These are phyloP conservation scores for Ephemerocybe angulata DNA, from an alignment of 768 basidiomycete genomes.

Conservation along the genomic window DNA sequence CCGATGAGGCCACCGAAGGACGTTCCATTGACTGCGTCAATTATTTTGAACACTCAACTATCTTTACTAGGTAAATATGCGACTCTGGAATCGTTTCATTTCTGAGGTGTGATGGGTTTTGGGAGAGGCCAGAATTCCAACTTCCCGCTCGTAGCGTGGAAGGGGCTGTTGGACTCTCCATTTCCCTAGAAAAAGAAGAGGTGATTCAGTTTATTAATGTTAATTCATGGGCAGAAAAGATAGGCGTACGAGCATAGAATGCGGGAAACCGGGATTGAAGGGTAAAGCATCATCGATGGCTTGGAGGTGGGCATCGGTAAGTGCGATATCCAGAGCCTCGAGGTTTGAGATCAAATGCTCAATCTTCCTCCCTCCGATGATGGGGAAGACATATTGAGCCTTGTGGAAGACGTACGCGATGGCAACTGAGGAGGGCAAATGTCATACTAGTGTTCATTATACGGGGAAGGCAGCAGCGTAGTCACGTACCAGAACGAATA, in stretches of 20 bases:
- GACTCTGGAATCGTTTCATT: too few species aligned
- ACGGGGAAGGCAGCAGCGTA: conserved; percentile 1
- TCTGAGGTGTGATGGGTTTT: not conserved
- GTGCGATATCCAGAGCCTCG: conserved; percentile 38
- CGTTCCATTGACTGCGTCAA: too few species aligned
- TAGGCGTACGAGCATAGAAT: conserved; percentile 1
- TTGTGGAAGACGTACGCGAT: conserved; percentile 53
- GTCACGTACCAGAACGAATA: conserved; percentile 38
- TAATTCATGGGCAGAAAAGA: not conserved
- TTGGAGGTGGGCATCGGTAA: conserved; percentile 36
- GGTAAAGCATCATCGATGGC: conserved; percentile 28
- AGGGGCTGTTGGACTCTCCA: not conserved
- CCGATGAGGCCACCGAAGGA: too few species aligned
- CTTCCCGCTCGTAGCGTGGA: not conserved
- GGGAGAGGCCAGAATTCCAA: not conserved
- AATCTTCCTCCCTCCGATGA: conserved; percentile 33
- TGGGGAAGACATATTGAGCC: conserved; percentile 45
- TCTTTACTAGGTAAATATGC: too few species aligned
- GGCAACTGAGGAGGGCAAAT: conserved; percentile 28
- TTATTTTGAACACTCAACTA: too few species aligned
- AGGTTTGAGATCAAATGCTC: conserved; percentile 42
- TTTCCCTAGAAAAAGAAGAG: not conserved
- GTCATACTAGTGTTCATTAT: not conserved
- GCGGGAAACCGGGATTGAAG: conserved; percentile 9
- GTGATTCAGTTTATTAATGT: too few species aligned